A percentile compares a stretch with the other conserved stretches of the same genome.
phyloP scores from a whole-genome alignment of 352 stramenopile species.

The Phytophthora sp. region DNA sequence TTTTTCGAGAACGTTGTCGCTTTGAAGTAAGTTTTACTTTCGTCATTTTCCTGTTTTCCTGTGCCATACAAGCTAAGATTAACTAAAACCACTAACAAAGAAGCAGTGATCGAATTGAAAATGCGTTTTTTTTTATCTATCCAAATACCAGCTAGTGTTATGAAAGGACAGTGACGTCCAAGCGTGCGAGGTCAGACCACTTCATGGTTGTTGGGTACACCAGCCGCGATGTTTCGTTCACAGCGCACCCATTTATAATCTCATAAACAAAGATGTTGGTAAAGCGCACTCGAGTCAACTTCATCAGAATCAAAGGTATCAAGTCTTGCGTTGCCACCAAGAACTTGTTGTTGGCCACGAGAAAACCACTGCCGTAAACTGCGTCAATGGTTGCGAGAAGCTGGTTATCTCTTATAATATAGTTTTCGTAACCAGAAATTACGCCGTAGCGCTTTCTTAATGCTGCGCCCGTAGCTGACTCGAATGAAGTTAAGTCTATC shows the following conservation, averaged over 20 bases:
- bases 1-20: no score
- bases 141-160: constrained; percentile 7
- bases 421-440: constrained; percentile 37
- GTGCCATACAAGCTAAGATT: no score
- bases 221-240: constrained; percentile 36
- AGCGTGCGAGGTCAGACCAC: constrained; percentile 31
- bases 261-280: constrained; percentile 50
- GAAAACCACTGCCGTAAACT: constrained; percentile 49
- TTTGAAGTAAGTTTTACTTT: no score
- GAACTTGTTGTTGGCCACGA: constrained; percentile 48
- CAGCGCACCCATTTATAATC: constrained; percentile 28
- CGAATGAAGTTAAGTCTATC: constrained; percentile 34
- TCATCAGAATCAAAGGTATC: constrained; percentile 45
- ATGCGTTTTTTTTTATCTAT: no score
- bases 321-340: constrained; percentile 44
- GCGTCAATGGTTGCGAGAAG: constrained; percentile 42
- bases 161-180: constrained; percentile 29
- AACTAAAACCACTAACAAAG: no score
- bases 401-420: constrained; percentile 31
- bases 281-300: constrained; percentile 38
- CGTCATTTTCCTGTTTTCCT: no score
- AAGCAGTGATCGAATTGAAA: no score
- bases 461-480: constrained; percentile 32
- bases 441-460: constrained; percentile 29
- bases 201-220: constrained; percentile 37